These are phyloP conservation scores for Colletotrichum sp. DNA, from an alignment of 2,329 filamentous ascomycete species.

Conservation along the genomic window DNA sequence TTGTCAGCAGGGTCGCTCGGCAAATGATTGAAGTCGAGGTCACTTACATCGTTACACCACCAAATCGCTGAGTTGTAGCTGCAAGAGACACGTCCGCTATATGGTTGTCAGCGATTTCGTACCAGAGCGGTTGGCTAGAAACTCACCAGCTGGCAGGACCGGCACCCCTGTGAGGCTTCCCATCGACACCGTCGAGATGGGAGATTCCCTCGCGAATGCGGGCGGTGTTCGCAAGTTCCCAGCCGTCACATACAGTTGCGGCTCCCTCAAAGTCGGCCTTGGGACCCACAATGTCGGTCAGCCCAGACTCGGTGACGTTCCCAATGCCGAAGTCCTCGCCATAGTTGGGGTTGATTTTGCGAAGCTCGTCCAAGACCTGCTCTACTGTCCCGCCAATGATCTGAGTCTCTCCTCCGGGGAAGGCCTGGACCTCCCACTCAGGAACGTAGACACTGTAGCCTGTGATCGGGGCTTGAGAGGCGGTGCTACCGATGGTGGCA, in stretches of 20 bases:
- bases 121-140: neutral
- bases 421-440: slow-evolving; percentile 17
- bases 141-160: slow-evolving; percentile 9
- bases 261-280: neutral
- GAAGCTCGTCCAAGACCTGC: slow-evolving; percentile 3
- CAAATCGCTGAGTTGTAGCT: slow-evolving; percentile 21
- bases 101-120: neutral
- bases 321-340: neutral
- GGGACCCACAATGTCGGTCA: neutral
- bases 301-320: neutral
- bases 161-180: slow-evolving; percentile 12
- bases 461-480: neutral
- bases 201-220: neutral
- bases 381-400: slow-evolving; percentile 18
- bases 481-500: neutral
- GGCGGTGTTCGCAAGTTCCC: slow-evolving; percentile 1
- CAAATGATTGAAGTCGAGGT: neutral
- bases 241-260: neutral
- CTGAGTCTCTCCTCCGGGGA: neutral
- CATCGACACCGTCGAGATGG: slow-evolving; percentile 17
- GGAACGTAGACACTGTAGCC: neutral
- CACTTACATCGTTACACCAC: slow-evolving; percentile 30
- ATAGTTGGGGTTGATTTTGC: slow-evolving; percentile 11
- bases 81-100: slow-evolving; percentile 8
- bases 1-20: neutral